Conservation (phyloP, 495 filamentous ascomycete genomes). For the Penicillium egyptiacum region DNA sequence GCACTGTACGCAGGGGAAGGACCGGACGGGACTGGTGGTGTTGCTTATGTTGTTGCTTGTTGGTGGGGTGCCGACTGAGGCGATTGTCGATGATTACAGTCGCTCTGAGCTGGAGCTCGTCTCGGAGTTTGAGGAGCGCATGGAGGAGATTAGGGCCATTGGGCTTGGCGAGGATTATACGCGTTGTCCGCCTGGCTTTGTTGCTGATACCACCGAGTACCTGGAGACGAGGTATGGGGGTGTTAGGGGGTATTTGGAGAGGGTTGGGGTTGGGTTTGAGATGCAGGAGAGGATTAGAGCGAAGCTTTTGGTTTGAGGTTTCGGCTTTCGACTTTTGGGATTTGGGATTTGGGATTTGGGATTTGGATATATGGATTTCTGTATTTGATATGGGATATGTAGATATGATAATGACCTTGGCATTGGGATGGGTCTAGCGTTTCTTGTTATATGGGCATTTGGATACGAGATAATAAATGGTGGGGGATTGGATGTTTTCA, state of each 20-base stretch:
- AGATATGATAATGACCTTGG: conserved; percentile 22
- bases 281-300: conserved; percentile 38
- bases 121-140: conserved; percentile 58
- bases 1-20: conserved; percentile 89
- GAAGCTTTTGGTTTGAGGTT: conserved; percentile 22
- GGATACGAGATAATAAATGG: neutral
- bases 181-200: conserved; percentile 57
- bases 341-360: neutral
- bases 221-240: conserved; percentile 60
- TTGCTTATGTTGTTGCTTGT: conserved; percentile 62
- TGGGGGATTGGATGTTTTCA: neutral
- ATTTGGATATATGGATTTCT: conserved; percentile 8
- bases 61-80: conserved; percentile 49
- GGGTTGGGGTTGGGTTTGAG: conserved; percentile 53
- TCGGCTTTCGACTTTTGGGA: neutral
- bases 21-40: conserved; percentile 75
- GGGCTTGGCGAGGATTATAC: conserved; percentile 71
- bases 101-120: conserved; percentile 60
- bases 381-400: conserved; percentile 18
- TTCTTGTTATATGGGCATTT: neutral
- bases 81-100: conserved; percentile 67
- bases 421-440: conserved; percentile 3
- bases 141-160: conserved; percentile 66
- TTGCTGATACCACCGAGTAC: conserved; percentile 47
- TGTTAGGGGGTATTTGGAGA: conserved; percentile 58